Conservation (phyloP, 345 rosid species). For the Iberis pinnata region DNA sequence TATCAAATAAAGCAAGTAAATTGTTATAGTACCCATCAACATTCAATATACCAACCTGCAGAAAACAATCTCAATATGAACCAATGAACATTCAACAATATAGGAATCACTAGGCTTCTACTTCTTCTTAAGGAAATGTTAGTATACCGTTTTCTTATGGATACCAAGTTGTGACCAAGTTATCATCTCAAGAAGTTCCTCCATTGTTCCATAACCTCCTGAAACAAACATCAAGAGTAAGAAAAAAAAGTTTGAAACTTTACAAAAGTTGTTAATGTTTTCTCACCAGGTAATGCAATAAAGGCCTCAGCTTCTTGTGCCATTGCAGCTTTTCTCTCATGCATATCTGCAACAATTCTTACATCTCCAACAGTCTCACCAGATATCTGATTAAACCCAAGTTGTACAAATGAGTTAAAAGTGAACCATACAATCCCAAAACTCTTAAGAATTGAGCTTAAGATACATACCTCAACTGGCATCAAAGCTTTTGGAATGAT, state of each 20-base stretch:
- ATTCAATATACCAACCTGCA: slow-evolving; percentile 86
- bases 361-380: slow-evolving; percentile 86
- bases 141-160: slow-evolving; percentile 71
- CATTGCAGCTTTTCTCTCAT: slow-evolving; percentile 93
- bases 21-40: slow-evolving; percentile 84
- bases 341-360: slow-evolving; percentile 81
- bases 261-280: neutral
- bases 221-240: slow-evolving; percentile 2
- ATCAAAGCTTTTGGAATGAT: slow-evolving; percentile 90
- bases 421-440: no score
- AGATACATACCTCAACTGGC: slow-evolving; percentile 71
- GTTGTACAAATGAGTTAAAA: neutral
- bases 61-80: neutral
- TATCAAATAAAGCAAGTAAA: slow-evolving; percentile 79
- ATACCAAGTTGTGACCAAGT: slow-evolving; percentile 98
- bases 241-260: slow-evolving; percentile 8
- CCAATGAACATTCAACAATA: no score
- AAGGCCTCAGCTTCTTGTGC: slow-evolving; percentile 94
- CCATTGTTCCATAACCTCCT: slow-evolving; percentile 99
- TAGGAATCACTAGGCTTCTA: neutral
- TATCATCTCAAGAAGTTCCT: slow-evolving; percentile 90
- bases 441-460: no score
- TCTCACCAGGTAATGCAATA: slow-evolving; percentile 91
- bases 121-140: neutral
- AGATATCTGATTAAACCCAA: slow-evolving; percentile 52